Evolutionary conservation across 176 grass and related monocot genomes (phyloP).

Genomic region (Rhipidocladum racemiflorum): DNA sequence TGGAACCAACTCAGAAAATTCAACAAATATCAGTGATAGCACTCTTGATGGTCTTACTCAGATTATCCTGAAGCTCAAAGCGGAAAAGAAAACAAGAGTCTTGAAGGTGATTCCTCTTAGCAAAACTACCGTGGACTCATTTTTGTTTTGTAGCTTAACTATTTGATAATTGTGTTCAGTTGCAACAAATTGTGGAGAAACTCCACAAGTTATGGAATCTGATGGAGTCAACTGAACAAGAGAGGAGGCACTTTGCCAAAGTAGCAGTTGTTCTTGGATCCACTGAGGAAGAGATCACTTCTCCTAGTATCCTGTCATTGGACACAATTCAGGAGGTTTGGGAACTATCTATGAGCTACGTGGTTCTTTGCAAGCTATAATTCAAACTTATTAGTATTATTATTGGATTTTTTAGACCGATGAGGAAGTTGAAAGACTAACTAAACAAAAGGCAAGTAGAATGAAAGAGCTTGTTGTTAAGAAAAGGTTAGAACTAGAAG

Average conservation of each 20-base stretch:
- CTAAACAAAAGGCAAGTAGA: conserved; percentile 71
- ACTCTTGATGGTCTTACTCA: conserved; percentile 79
- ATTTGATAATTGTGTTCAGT: conserved; percentile 45
- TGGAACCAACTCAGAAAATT: conserved; percentile 56
- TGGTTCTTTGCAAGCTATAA: conserved; percentile 3
- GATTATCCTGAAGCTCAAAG: conserved; percentile 74
- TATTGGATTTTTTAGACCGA: conserved; percentile 52
- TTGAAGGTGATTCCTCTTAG: conserved; percentile 53
- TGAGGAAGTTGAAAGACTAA: conserved; percentile 78
- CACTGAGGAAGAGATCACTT: conserved; percentile 60
- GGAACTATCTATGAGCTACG: conserved; percentile 5
- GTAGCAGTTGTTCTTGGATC: conserved; percentile 56
- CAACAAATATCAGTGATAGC: conserved; percentile 77
- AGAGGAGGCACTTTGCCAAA: conserved; percentile 56
- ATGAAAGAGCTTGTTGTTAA: conserved; percentile 99
- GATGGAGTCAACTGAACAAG: conserved; percentile 92
- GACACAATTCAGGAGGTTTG: conserved; percentile 76
- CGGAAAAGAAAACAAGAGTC: conserved; percentile 68
- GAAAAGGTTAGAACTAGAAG: conserved; percentile 88
- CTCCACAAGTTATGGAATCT: conserved; percentile 81
- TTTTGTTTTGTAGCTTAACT: not conserved
- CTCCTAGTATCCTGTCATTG: conserved; percentile 59
- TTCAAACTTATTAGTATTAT: conserved; percentile 10
- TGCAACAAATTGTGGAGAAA: conserved; percentile 65
- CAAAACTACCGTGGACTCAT: not conserved